Base-by-base conservation (phyloP, 2,329 filamentous ascomycete genomes). In the Fusarium sp. region DNA sequence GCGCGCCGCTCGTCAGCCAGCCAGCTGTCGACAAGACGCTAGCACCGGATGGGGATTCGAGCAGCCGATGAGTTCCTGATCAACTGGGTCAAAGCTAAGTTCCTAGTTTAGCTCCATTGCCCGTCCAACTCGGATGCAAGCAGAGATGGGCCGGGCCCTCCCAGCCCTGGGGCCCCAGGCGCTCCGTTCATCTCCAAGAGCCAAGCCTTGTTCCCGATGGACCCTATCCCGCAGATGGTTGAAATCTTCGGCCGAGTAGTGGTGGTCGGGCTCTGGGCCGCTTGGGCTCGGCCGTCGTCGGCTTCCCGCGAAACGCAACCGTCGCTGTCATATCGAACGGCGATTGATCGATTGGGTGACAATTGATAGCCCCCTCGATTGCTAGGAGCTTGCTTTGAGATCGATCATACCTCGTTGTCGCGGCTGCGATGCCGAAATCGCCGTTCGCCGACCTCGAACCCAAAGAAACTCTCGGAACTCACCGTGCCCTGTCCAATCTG, bases 221-320 rank as follows among this genome's bases (percentile, higher is more conserved):
- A 62, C 58, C 22, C 69, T 67, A 45, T 67, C 59, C 45, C 54
- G 52, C 37, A 29, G 29, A 50, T 66, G 50, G 45, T 40, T 35
- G 40, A 60, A 54, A 40, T 66, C 72, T 67, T 73, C 72, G 72
- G 72, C 72, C 69, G 72, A 74, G 72, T 75, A 56, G 50, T 70
- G 45, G 13, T 68, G 20, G 47, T 24, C 45, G 37, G 45, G 24
- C 37, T 50, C 62, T 22, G 63, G 64, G 54, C 56, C 65, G 69
- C 65, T 75, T 70, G 62, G 65, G 62, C 66, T 73, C 72, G 69
- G 72, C 60, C 72, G 69, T 35, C 42, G 54, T 57, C 72, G 72
- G 62, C 72, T 72, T 70, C 50, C 42, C 50, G 63, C 57, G 47
- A 54, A 72, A 67, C 35, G 65, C 18, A 72, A 62, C 47, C 58